These are phyloP conservation scores for Apiotrichum gamsii DNA, from an alignment of 1,284 basidiomycete genomes.

Conservation along the genomic window DNA sequence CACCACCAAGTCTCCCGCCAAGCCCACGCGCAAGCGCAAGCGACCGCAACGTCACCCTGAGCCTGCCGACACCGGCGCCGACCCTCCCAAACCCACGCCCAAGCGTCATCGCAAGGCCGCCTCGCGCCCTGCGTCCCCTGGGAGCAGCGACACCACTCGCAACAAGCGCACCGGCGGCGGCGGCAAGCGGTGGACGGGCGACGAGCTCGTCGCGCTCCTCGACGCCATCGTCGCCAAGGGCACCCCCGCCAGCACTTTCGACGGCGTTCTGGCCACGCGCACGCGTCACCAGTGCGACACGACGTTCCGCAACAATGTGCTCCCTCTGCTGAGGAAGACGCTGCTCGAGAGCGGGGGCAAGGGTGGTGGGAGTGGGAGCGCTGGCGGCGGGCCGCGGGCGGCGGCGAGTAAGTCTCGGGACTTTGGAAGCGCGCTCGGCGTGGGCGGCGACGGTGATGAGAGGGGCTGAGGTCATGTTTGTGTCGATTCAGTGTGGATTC, in stretches of 20 bases:
- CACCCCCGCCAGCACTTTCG: constrained; percentile 1
- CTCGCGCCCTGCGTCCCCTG: too few relatives aligned
- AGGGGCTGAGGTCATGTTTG: too few relatives aligned
- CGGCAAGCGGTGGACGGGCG: constrained; percentile 4
- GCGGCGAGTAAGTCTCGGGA: too few relatives aligned
- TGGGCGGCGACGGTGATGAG: too few relatives aligned
- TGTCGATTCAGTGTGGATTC: too few relatives aligned
- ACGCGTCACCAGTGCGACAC: constrained; percentile 6
- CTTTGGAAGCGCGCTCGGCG: too few relatives aligned
- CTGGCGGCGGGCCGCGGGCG: too few relatives aligned
- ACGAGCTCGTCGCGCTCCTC: constrained; percentile 6
- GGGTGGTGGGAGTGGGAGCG: too few relatives aligned
- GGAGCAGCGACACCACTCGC: background rate
- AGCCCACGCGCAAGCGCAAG: too few relatives aligned
- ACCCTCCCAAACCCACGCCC: background rate
- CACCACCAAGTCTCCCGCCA: too few relatives aligned
- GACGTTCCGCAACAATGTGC: constrained; percentile 5
- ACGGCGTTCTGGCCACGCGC: constrained; percentile 8
- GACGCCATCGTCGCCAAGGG: background rate
- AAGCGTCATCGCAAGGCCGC: background rate
- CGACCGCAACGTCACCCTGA: background rate
- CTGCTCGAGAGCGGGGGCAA: constrained; percentile 1
- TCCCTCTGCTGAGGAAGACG: constrained; percentile 3
- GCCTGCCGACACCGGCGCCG: background rate
- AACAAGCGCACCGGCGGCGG: background rate